A percentile compares a stretch with the other conserved stretches of the same genome.
These are phyloP conservation scores for Teunomyces pallodes DNA, from an alignment of 805 yeast genomes.

Conservation along the genomic window DNA sequence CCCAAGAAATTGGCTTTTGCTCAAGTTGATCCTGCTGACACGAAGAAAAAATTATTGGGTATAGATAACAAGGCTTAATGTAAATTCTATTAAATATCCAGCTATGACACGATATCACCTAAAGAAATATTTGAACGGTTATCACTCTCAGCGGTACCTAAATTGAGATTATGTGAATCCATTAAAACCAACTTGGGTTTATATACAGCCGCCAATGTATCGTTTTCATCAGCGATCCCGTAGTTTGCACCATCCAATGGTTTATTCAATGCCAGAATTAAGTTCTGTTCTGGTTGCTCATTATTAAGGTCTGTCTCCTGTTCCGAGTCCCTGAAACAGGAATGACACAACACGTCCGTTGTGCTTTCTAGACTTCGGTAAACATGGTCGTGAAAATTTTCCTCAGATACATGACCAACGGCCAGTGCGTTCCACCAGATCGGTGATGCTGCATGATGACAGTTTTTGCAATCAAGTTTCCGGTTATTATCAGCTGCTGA, in stretches of 20 bases:
- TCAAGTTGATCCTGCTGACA: too few species aligned
- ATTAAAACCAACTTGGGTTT: constrained; percentile 1
- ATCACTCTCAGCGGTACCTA: constrained; percentile 2
- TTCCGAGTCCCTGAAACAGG: constrained; percentile 26
- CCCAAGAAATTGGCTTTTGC: too few species aligned
- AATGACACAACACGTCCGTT: constrained; percentile 23
- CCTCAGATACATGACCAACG: not conserved
- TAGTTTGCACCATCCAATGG: constrained; percentile 32
- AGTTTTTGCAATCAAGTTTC: constrained; percentile 17
- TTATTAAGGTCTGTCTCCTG: not conserved
- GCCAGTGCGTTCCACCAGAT: constrained; percentile 31
- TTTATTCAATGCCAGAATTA: constrained; percentile 21
- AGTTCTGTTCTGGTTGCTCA: constrained; percentile 10
- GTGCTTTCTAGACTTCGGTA: not conserved
- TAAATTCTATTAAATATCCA: too few species aligned
- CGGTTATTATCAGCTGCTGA: not conserved
- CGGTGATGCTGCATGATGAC: constrained; percentile 30
- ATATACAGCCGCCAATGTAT: constrained; percentile 15
- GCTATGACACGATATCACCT: constrained; percentile 16
- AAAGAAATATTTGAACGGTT: constrained; percentile 17
- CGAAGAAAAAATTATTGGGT: too few species aligned
- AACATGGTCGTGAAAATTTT: not conserved
- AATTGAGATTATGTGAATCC: not conserved
- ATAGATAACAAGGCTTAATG: too few species aligned
- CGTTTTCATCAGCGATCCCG: constrained; percentile 28